Evolutionary conservation across 495 filamentous ascomycete species (phyloP).

Genomic region (Tricharina praecox): DNA sequence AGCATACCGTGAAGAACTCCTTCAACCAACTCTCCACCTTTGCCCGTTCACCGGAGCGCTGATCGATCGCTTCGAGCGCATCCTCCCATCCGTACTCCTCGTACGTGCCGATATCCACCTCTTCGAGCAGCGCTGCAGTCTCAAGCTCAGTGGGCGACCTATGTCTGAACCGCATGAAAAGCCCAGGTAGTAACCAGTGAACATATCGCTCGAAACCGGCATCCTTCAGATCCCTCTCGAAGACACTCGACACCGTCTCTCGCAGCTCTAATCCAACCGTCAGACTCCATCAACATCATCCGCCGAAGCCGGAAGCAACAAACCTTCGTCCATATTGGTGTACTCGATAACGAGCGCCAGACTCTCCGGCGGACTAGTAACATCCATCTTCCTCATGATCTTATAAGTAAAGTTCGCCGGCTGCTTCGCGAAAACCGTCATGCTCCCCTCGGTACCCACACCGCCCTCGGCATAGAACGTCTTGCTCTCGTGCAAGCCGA

Average conservation of each 20-base stretch:
- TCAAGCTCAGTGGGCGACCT: slow-evolving; percentile 44
- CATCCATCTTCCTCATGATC: slow-evolving; percentile 36
- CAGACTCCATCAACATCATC: no score
- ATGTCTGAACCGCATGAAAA: slow-evolving; percentile 37
- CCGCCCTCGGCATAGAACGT: slow-evolving; percentile 49
- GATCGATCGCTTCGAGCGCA: slow-evolving; percentile 24
- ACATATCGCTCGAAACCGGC: slow-evolving; percentile 32
- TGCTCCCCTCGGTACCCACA: slow-evolving; percentile 32
- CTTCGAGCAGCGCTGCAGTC: slow-evolving; percentile 36
- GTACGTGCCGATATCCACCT: slow-evolving; percentile 24
- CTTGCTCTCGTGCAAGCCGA: slow-evolving; percentile 51
- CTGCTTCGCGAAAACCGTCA: slow-evolving; percentile 60
- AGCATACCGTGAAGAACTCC: slow-evolving; percentile 15
- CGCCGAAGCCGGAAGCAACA: neutral
- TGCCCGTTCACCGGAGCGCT: slow-evolving; percentile 22
- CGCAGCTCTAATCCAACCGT: slow-evolving; percentile 43
- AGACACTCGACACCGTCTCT: slow-evolving; percentile 28
- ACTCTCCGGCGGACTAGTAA: slow-evolving; percentile 29
- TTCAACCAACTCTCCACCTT: slow-evolving; percentile 17
- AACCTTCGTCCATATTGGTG: slow-evolving; percentile 51
- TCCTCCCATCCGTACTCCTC: slow-evolving; percentile 25
- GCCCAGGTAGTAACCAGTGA: slow-evolving; percentile 32
- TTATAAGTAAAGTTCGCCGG: slow-evolving; percentile 72
- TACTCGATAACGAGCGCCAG: slow-evolving; percentile 62
- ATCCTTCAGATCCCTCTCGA: slow-evolving; percentile 30